These are phyloP conservation scores for Rubia peregrina DNA, from an alignment of 305 asterid genomes.

Conservation along the genomic window DNA sequence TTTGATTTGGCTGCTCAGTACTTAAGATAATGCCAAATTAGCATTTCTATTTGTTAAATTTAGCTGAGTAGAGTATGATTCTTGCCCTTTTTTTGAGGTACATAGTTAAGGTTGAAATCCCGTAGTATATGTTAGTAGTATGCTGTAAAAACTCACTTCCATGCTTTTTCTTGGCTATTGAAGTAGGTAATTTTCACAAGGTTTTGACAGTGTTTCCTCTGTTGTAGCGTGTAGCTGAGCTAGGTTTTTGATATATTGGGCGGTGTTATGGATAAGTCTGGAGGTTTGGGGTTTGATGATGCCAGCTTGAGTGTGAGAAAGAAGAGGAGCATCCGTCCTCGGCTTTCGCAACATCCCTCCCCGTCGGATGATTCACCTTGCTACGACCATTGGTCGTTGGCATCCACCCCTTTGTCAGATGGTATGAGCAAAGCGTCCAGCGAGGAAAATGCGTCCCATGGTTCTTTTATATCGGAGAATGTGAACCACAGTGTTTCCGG, in stretches of 20 bases:
- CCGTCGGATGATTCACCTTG: slow-evolving; percentile 38
- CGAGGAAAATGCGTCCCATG: slow-evolving; percentile 30
- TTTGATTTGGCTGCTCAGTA: background rate
- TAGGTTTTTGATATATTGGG: background rate
- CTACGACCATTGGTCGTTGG: slow-evolving; percentile 41
- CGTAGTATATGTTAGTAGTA: too few relatives aligned
- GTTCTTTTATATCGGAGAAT: slow-evolving; percentile 21
- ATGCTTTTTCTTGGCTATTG: background rate
- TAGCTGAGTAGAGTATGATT: background rate
- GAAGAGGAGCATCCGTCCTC: slow-evolving; percentile 52
- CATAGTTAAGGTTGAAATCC: background rate
- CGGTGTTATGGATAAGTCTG: slow-evolving; percentile 41
- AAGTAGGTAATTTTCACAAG: background rate
- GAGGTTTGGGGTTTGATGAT: slow-evolving; percentile 28
- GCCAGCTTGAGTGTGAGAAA: slow-evolving; percentile 31
- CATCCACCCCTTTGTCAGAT: slow-evolving; percentile 53
- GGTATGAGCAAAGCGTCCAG: slow-evolving; percentile 44
- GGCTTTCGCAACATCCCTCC: slow-evolving; percentile 43
- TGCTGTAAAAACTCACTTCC: background rate
- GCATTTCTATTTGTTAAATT: background rate
- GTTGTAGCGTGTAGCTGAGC: background rate
- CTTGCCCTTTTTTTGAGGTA: background rate
- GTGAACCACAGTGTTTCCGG: slow-evolving; percentile 22
- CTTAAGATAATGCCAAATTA: background rate
- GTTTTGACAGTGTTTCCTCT: background rate